Evolutionary conservation across 768 basidiomycete genomes (phyloP).

Genomic region (Suillus sp.): DNA sequence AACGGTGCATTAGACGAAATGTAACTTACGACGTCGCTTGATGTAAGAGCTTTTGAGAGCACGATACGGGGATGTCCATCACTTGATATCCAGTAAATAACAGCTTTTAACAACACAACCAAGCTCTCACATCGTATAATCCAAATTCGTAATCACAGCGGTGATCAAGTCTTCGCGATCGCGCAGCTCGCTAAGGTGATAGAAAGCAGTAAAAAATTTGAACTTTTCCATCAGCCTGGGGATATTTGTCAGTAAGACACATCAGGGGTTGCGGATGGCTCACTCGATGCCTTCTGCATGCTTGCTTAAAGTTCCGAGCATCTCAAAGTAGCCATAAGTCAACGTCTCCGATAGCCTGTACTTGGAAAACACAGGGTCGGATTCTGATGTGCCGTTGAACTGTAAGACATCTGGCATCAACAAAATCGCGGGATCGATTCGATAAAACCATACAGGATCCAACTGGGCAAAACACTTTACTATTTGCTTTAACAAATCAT

Average conservation of each 20-base stretch:
- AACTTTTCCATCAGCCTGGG: constrained; percentile 84
- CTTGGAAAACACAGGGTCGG: constrained; percentile 85
- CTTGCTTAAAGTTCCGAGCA: constrained; percentile 90
- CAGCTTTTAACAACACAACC: constrained; percentile 7
- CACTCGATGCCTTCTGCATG: constrained; percentile 88
- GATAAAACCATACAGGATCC: constrained; percentile 68
- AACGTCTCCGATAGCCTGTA: constrained; percentile 79
- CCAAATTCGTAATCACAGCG: constrained; percentile 86
- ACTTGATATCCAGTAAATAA: constrained; percentile 42
- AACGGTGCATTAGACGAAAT: neutral
- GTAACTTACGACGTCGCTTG: constrained; percentile 74
- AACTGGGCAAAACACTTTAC: constrained; percentile 87
- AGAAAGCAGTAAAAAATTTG: constrained; percentile 94
- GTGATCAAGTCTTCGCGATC: constrained; percentile 92
- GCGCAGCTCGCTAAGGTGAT: constrained; percentile 88
- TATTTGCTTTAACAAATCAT: constrained; percentile 82
- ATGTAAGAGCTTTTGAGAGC: constrained; percentile 91
- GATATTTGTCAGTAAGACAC: neutral
- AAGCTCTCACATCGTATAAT: constrained; percentile 78
- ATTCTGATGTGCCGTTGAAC: constrained; percentile 73
- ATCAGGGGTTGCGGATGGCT: neutral
- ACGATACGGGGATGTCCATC: constrained; percentile 95
- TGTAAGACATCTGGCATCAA: constrained; percentile 29
- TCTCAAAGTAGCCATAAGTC: constrained; percentile 92
- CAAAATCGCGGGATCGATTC: neutral